A percentile compares a stretch with the other conserved stretches of the same genome.
Conservation (phyloP, 1,139 yeast species). For the Kodamaea arcana region DNA sequence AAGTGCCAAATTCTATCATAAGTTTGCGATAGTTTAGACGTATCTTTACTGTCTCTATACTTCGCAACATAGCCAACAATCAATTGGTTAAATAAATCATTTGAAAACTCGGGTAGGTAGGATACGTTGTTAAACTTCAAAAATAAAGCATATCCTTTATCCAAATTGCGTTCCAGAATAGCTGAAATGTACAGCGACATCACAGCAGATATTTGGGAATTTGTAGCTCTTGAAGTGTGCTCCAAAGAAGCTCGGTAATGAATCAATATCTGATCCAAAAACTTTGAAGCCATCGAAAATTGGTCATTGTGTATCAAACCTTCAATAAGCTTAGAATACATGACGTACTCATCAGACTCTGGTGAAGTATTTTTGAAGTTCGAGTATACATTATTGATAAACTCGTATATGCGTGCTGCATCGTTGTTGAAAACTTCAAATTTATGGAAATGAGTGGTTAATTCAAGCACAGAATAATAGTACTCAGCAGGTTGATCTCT, state of each 20-base stretch:
- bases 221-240: constrained; percentile 14
- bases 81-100: constrained; percentile 28
- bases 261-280: constrained; percentile 45
- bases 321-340: constrained; percentile 50
- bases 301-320: constrained; percentile 50
- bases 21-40: constrained; percentile 4
- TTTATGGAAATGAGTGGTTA: constrained; percentile 21
- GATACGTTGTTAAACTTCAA: constrained; percentile 27
- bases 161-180: constrained; percentile 18
- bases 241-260: constrained; percentile 24
- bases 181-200: constrained; percentile 31
- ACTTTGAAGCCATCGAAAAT: constrained; percentile 46
- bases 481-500: constrained; percentile 3
- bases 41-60: constrained; percentile 12
- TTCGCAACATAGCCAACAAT: constrained; percentile 23
- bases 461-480: constrained; percentile 16
- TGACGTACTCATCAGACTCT: constrained; percentile 31
- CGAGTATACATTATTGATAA: constrained; percentile 25
- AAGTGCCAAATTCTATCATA: constrained; percentile 28
- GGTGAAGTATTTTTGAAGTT: constrained; percentile 15
- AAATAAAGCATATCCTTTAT: constrained; percentile 25
- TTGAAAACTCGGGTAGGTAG: constrained; percentile 38
- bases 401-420: constrained; percentile 21
- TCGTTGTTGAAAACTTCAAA: constrained; percentile 14
- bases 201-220: constrained; percentile 25